These are phyloP conservation scores for Elongisporangium prolatum DNA, from an alignment of 352 stramenopile species.

Conservation along the genomic window DNA sequence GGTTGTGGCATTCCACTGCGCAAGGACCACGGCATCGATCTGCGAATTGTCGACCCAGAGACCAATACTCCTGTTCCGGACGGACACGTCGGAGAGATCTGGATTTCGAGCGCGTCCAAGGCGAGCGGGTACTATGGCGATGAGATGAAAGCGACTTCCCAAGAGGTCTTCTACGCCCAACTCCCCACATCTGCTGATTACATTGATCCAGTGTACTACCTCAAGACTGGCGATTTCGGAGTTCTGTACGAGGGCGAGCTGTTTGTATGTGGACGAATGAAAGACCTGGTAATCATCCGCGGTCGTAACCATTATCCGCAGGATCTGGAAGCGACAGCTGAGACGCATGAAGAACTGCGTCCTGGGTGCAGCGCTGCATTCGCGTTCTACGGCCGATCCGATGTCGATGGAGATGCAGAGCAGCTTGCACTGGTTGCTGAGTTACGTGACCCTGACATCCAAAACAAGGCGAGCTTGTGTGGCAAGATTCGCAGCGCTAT, in stretches of 20 bases:
- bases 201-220: constrained; percentile 47
- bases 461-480: constrained; percentile 72
- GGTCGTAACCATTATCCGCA: constrained; percentile 99
- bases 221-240: constrained; percentile 96
- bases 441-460: constrained; percentile 58
- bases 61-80: constrained; percentile 30
- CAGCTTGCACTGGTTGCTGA: constrained; percentile 73
- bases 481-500: constrained; percentile 67
- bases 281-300: constrained; percentile 99
- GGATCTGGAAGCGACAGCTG: constrained; percentile 95
- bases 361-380: constrained; percentile 96
- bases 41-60: constrained; percentile 93
- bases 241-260: constrained; percentile 95
- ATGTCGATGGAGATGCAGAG: constrained; percentile 51
- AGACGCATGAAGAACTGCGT: constrained; percentile 77
- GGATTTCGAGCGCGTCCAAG: constrained; percentile 88
- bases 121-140: constrained; percentile 91
- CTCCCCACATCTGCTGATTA: constrained; percentile 26
- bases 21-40: constrained; percentile 86
- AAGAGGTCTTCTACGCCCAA: constrained; percentile 86
- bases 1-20: constrained; percentile 90
- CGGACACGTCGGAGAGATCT: constrained; percentile 83
- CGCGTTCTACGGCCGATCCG: constrained; percentile 38
- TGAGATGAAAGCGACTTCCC: constrained; percentile 72
- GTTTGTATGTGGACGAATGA: constrained; percentile 98